Percentiles rank a stretch among this genome's conserved stretches.
Evolutionary conservation across 306 rosid species (phyloP).

Genomic region (Prunus fruticosa): DNA sequence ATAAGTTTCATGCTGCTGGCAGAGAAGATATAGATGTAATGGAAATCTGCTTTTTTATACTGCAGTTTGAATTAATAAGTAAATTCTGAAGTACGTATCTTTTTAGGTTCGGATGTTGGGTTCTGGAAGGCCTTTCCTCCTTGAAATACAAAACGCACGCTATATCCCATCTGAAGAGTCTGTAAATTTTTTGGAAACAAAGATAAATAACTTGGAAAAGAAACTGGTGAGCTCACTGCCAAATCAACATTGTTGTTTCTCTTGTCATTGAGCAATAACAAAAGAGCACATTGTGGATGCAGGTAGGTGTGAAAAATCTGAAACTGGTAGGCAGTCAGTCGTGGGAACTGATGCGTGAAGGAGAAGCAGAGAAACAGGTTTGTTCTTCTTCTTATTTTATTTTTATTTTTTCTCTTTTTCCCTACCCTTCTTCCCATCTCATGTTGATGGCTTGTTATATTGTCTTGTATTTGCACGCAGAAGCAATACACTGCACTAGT

Average conservation of each 20-base stretch:
- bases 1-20: slow-evolving; percentile 96
- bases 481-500: slow-evolving; percentile 89
- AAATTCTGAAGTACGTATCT: slow-evolving; percentile 27
- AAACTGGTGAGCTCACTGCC: slow-evolving; percentile 59
- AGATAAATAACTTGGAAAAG: slow-evolving; percentile 55
- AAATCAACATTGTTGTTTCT: slow-evolving; percentile 15
- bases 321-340: slow-evolving; percentile 69
- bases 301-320: slow-evolving; percentile 81
- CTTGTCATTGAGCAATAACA: slow-evolving; percentile 3
- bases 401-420: neutral
- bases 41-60: slow-evolving; percentile 11
- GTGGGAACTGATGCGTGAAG: slow-evolving; percentile 85
- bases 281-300: slow-evolving; percentile 24
- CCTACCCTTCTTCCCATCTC: neutral
- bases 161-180: slow-evolving; percentile 50
- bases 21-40: slow-evolving; percentile 96
- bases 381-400: neutral
- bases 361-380: slow-evolving; percentile 98
- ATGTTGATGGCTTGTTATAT: slow-evolving; percentile 13
- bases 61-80: slow-evolving; percentile 15
- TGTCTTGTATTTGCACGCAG: slow-evolving; percentile 38
- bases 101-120: slow-evolving; percentile 92
- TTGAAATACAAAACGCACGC: slow-evolving; percentile 81
- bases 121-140: slow-evolving; percentile 87
- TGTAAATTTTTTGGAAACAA: slow-evolving; percentile 50